Conservation (phyloP, 202 grass and related monocot genomes). For the Panicum virgatum region DNA sequence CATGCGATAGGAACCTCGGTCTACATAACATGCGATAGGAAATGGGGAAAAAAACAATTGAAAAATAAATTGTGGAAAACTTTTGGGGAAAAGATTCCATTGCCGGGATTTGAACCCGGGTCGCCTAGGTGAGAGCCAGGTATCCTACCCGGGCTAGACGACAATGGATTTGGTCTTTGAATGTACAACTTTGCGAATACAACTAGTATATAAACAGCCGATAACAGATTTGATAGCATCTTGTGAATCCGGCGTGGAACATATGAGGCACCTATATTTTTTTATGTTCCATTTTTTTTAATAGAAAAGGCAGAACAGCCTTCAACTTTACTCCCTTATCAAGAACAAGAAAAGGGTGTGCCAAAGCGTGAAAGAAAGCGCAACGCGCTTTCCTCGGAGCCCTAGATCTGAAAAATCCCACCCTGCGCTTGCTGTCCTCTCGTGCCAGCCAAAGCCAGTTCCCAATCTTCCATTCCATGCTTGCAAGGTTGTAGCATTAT, state of each 20-base stretch:
- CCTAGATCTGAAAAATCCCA: neutral
- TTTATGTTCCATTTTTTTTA: neutral
- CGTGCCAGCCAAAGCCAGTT: neutral
- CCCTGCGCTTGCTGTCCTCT: too few species aligned
- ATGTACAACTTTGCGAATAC: too few species aligned
- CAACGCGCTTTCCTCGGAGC: neutral
- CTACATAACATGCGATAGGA: too few species aligned
- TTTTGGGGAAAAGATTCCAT: constrained; percentile 56
- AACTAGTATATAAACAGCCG: too few species aligned
- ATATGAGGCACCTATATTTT: too few species aligned
- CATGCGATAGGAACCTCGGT: too few species aligned
- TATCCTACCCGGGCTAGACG: constrained; percentile 85
- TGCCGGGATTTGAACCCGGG: constrained; percentile 96
- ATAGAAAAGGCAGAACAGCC: too few species aligned
- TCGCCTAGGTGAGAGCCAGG: constrained; percentile 88
- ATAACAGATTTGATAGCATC: too few species aligned
- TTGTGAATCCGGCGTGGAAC: too few species aligned
- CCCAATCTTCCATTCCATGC: neutral
- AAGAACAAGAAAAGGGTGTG: neutral
- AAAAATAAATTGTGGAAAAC: too few species aligned
- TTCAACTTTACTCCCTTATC: neutral
- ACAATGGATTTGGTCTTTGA: constrained; percentile 72
- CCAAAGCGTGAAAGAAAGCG: neutral
- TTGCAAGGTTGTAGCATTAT: neutral
- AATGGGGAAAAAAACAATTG: too few species aligned